Evolutionary conservation across 2,329 filamentous ascomycete genomes (phyloP).

Genomic region (Fusarium agapanthi): DNA sequence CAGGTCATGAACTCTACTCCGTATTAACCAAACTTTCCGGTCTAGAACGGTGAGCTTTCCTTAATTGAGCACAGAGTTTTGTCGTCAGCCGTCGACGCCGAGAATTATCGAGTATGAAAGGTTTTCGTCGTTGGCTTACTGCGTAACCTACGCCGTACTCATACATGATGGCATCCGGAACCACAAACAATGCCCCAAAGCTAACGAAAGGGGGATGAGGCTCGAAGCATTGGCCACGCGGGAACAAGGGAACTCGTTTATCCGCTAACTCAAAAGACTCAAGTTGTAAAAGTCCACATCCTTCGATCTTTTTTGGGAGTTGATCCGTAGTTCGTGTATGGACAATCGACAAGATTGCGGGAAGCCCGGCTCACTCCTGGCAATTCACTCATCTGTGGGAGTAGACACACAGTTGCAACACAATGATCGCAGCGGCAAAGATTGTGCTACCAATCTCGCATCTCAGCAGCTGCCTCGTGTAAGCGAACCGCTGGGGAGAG

Average conservation of each 20-base stretch:
- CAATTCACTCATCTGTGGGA: background rate
- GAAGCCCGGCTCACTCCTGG: background rate
- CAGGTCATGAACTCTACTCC: conserved; percentile 32
- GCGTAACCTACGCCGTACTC: background rate
- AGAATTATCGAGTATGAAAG: background rate
- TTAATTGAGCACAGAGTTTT: background rate
- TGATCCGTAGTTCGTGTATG: background rate
- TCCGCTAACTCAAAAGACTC: conserved; percentile 28
- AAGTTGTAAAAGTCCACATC: conserved; percentile 13
- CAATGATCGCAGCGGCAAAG: background rate
- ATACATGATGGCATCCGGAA: conserved; percentile 25
- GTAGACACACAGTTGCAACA: background rate
- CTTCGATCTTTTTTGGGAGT: conserved; percentile 18
- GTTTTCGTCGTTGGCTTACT: conserved; percentile 1
- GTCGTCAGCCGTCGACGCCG: conserved; percentile 5
- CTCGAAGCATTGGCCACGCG: conserved; percentile 36
- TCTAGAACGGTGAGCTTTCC: conserved; percentile 25
- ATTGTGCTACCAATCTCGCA: conserved; percentile 24
- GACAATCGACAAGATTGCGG: background rate
- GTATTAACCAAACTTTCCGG: conserved; percentile 12
- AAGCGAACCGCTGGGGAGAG: conserved; percentile 14
- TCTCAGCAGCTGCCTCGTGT: conserved; percentile 12
- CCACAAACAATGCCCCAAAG: conserved; percentile 3
- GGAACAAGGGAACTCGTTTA: conserved; percentile 33
- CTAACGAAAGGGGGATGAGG: conserved; percentile 6